These are phyloP conservation scores for Arthrobotrys musiformis DNA, from an alignment of 2,329 filamentous ascomycete species.

Conservation along the genomic window DNA sequence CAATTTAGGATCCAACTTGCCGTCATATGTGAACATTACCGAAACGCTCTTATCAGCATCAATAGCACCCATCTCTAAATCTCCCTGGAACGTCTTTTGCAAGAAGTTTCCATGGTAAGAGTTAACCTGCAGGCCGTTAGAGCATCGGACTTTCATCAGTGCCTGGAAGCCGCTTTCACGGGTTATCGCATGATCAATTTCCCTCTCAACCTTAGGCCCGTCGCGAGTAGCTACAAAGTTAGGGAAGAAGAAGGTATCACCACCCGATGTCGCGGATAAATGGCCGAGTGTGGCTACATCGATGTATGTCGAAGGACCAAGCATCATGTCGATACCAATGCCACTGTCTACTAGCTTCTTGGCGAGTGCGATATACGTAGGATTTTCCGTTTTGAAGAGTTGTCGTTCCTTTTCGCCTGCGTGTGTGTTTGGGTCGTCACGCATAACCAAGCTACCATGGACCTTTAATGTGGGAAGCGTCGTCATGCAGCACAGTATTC, in stretches of 20 bases:
- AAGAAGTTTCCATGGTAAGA: constrained; percentile 97
- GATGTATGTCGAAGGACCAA: constrained; percentile 78
- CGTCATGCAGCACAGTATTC: constrained; percentile 86
- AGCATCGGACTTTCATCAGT: constrained; percentile 97
- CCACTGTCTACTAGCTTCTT: constrained; percentile 88
- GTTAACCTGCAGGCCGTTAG: constrained; percentile 91
- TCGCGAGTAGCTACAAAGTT: constrained; percentile 93
- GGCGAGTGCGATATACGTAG: constrained; percentile 84
- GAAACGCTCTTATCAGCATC: constrained; percentile 94
- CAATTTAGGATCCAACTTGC: constrained; percentile 94
- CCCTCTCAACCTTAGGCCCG: constrained; percentile 81
- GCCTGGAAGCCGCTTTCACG: constrained; percentile 95
- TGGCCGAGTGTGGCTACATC: constrained; percentile 70
- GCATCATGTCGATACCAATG: constrained; percentile 91
- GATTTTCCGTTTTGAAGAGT: constrained; percentile 88
- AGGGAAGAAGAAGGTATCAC: constrained; percentile 95
- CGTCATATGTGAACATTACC: constrained; percentile 93
- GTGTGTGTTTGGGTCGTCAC: constrained; percentile 87
- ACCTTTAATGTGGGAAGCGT: constrained; percentile 87
- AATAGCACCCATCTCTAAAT: constrained; percentile 90
- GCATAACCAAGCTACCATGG: constrained; percentile 82
- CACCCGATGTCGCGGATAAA: constrained; percentile 86
- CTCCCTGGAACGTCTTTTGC: constrained; percentile 85
- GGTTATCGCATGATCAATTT: constrained; percentile 85
- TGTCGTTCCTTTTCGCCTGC: constrained; percentile 92